Evolutionary conservation across 768 basidiomycete species (phyloP), one percentile per base, ranked within the genome.

Genomic region (Collybiopsis confluens): DNA sequence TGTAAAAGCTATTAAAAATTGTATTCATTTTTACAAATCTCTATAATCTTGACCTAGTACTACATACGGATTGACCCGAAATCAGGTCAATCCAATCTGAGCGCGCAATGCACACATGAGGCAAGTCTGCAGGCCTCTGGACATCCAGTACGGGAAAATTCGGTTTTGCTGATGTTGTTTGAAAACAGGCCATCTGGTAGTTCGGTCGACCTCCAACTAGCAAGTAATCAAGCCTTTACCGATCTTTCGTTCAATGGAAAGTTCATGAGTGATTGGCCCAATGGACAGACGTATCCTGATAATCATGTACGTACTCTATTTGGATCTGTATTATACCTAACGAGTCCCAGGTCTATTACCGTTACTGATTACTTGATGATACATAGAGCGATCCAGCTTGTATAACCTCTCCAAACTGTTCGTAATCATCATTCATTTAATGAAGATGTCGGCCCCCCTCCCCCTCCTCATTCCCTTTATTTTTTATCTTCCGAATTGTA

Each of bases 331-430:
- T 51, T 37, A 43, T 5, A 44, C 46, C 26, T 18, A 16, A 1
- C 8, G 23, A 6, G 20, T 9, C 13, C 38, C 30, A 33, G 5
- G 6, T 33, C 13, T 33, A 33, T 6, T 33, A 33, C 13, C 30
- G n/a, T n/a, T 36, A 37, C 30, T 16, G 16, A 48, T 15, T 43
- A 18, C 35, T 43, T 16, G 27, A 45, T 4, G 40, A n/a, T 38
- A 54, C 35, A 38, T 48, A 75, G 72, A 71, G 72, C 52, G 63
- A 68, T 16, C 62, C 68, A 2, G 58, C 57, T 6, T 81, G 80
- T 57, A 80, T 81, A 54, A 72, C 62, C 2, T 61, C 63, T 2
- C 80, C 79, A 4, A 81, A 81, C 60, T 70, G 79, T 80, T 42
- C 55, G 78, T 68, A 15, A 18, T 42, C 5, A n/a, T 30, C 1